Conservation (phyloP, 495 filamentous ascomycete species). For the Podospora sp. region DNA sequence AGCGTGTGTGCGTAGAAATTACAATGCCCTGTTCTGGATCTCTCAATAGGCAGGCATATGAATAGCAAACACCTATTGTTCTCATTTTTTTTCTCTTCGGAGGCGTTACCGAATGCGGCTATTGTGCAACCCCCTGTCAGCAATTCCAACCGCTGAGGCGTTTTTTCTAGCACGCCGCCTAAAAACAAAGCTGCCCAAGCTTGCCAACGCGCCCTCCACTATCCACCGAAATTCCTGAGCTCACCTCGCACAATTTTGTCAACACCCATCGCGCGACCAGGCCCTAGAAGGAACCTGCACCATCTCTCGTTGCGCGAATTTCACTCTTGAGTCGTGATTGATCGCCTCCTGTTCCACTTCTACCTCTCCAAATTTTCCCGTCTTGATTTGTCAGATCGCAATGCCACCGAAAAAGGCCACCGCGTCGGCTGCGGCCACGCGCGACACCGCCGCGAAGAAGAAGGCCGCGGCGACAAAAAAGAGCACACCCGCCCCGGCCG, state of each 20-base stretch:
- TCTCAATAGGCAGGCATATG: neutral
- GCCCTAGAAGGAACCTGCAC: neutral
- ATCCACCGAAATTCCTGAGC: slow-evolving; percentile 14
- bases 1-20: neutral
- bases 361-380: neutral
- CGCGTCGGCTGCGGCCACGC: slow-evolving; percentile 21
- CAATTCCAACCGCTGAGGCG: slow-evolving; percentile 5
- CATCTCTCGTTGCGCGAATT: neutral
- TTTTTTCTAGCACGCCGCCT: slow-evolving; percentile 6
- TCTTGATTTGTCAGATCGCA: neutral
- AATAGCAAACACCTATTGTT: neutral
- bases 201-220: neutral
- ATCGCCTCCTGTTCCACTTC: neutral
- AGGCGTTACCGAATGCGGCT: slow-evolving; percentile 2
- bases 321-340: slow-evolving; percentile 1
- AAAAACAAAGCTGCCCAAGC: slow-evolving; percentile 12
- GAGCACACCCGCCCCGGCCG: slow-evolving; percentile 23
- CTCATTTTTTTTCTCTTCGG: neutral
- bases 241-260: slow-evolving; percentile 2
- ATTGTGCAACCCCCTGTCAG: slow-evolving; percentile 13
- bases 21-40: neutral
- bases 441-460: slow-evolving; percentile 19
- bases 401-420: slow-evolving; percentile 37
- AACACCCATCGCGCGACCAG: slow-evolving; percentile 7
- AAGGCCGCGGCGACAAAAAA: slow-evolving; percentile 42